Evolutionary conservation across 1,139 yeast genomes (phyloP), one percentile per base, ranked within the genome.

Genomic region (Suhomyces bokatorum): DNA sequence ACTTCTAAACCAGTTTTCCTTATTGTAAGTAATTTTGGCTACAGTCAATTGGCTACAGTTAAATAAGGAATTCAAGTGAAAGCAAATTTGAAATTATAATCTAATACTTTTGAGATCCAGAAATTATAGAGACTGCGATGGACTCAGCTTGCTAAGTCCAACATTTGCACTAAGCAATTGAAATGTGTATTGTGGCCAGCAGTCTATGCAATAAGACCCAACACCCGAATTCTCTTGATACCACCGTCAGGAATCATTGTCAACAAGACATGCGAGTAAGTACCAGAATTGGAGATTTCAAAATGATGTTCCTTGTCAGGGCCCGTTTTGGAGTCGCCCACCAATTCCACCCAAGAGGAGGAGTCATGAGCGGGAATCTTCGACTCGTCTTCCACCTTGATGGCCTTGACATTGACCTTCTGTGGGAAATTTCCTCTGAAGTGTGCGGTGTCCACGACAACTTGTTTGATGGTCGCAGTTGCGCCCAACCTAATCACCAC

Each of bases 231-330:
- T 63, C 98, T 80, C 74, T 91, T 91, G 46, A 90, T 89, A 50
- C 98, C 98, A 43, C 98, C 98, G 60, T 91, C 98, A 27, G 98
- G 98, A 51, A 90, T 86, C 62, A 91, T 86, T 14, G 88, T 82
- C 54, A 91, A 63, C 59, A 83, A 80, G 29, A 89, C 87, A 60
- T 89, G 96, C 6, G 93, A 77, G 55, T 62, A 75, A 4, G 51
- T 50, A 4, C 54, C 56, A 12, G 57, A 55, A 29, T 58, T 57
- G 17, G 60, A 55, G 28, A 75, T 66, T 11, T 64, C 64, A 62
- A 68, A 88, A 27, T 62, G 67, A 60, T 90, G 97, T 62, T 87
- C 96, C 50, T 74, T 71, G 63, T 90, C 95, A 11, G 97, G 89
- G 11, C 81, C 80, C 1, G 96, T 85, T 64, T 85, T 85, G 27